Conservation (phyloP, 306 rosid species). For the Carpinus fangiana region DNA sequence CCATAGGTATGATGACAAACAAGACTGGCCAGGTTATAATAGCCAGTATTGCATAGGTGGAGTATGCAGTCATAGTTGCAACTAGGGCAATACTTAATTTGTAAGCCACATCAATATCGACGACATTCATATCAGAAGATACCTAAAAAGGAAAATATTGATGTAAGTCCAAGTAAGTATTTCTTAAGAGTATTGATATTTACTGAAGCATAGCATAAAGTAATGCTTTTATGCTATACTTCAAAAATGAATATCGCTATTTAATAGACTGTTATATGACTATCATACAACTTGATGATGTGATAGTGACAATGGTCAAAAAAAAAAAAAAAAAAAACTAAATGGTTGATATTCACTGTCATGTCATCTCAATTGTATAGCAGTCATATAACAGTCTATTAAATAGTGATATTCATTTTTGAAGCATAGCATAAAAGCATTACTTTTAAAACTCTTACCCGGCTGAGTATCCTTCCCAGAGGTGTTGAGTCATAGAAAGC, state of each 20-base stretch:
- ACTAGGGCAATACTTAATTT: constrained; percentile 28
- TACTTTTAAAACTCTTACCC: constrained; percentile 38
- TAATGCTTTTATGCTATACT: too few species aligned
- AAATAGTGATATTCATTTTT: background rate
- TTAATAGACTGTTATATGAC: too few species aligned
- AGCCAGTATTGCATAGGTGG: constrained; percentile 41
- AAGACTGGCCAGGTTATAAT: constrained; percentile 59
- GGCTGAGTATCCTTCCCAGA: constrained; percentile 62
- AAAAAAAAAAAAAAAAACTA: too few species aligned
- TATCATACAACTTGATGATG: too few species aligned
- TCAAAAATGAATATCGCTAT: too few species aligned
- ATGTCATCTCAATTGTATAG: too few species aligned
- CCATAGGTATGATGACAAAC: constrained; percentile 46
- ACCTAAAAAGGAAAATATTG: constrained; percentile 32
- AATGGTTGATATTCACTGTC: too few species aligned
- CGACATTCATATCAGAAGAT: constrained; percentile 50
- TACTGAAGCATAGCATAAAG: too few species aligned
- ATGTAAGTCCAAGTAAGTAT: background rate
- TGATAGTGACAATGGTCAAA: too few species aligned
- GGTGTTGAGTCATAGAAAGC: constrained; percentile 68
- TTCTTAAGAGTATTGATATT: too few species aligned
- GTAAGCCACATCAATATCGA: constrained; percentile 57
- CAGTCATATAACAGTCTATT: too few species aligned
- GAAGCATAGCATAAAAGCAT: background rate
- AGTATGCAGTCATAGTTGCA: constrained; percentile 23